Base-by-base conservation (phyloP, 208 protist species). In the Endotrypanum monterogeii region DNA sequence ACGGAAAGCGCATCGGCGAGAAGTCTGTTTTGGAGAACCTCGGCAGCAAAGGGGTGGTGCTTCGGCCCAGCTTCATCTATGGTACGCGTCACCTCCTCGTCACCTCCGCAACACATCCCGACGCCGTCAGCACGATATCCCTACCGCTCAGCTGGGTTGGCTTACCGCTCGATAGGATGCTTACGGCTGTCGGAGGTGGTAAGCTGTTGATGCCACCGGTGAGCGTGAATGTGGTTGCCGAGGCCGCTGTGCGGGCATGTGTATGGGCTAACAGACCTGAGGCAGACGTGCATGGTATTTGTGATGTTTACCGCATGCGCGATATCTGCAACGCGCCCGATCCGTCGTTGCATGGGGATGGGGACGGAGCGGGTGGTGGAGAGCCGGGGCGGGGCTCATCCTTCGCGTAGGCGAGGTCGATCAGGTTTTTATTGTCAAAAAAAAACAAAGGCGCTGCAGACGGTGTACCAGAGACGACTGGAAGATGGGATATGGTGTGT, bases 1-100 rank as follows among this genome's bases (percentile, higher is more conserved):
- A 93, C 58, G 92, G 92, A 25, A 96, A 95, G 79, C 76, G 72
- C 48, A 86, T 85, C 30, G 92, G 86, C 25, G 90, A 96, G 84
- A 67, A 77, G 67, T 87, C 88, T 16, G 81, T 94, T 62, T 62
- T 91, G 68, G 82, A 92, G 28, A 91, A 95, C 70, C 65, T 94
- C 7, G 84, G 80, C 1, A 66, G 60, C 4, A 73, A 80, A 2
- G 88, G 80, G 0, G 83, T 87, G 1, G 86, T 96, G 44, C 78
- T 96, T 60, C 87, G 89, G 3, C 92, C 92, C 6, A 84, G 89
- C 18, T 87, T 94, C 51, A 91, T 96, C 60, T 92, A 95, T 71
- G 92, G 92, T 79, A 91, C 84, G 18, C 88, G 87, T n/a, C 89
- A 89, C 66, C 23, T 86, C 30, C 30, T 71, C 35, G 8, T 89